Evolutionary conservation across 495 filamentous ascomycete genomes (phyloP).

Genomic region (Penicillium atrosanguineum): DNA sequence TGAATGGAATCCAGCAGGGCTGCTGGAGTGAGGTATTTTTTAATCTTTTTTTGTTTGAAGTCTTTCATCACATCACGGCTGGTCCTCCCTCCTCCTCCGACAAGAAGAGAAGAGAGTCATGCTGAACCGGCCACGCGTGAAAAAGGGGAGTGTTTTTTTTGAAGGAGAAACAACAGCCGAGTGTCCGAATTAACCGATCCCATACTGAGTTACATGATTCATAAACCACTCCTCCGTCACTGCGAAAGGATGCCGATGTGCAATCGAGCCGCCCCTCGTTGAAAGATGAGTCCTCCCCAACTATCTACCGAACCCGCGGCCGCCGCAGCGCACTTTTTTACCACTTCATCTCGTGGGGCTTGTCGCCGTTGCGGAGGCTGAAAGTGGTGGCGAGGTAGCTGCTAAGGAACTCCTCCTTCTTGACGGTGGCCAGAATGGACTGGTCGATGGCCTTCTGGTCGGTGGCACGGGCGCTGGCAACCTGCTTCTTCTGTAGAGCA

Average conservation of each 20-base stretch:
- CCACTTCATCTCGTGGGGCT: conserved; percentile 97
- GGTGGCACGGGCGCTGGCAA: conserved; percentile 79
- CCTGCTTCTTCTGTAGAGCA: conserved; percentile 83
- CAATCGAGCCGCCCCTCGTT: conserved; percentile 44
- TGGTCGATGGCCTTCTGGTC: conserved; percentile 99
- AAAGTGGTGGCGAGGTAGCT: conserved; percentile 90
- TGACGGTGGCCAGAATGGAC: conserved; percentile 83
- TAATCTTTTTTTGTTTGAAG: conserved; percentile 41
- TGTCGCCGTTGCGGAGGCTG: conserved; percentile 96
- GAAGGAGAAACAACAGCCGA: conserved; percentile 36
- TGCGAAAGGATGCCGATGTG: conserved; percentile 36
- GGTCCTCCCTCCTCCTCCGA: conserved; percentile 15
- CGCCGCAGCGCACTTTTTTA: conserved; percentile 52
- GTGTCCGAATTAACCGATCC: conserved; percentile 38
- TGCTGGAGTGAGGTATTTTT: conserved; percentile 42
- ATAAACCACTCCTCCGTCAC: conserved; percentile 34
- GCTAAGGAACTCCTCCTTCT: conserved; percentile 87
- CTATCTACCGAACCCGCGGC: conserved; percentile 50
- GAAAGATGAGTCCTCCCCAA: conserved; percentile 41
- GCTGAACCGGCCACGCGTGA: conserved; percentile 35
- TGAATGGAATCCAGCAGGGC: conserved; percentile 37
- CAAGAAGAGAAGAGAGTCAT: conserved; percentile 21
- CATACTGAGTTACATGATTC: conserved; percentile 46
- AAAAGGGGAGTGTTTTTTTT: conserved; percentile 25
- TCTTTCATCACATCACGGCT: conserved; percentile 41